phyloP scores from a whole-genome alignment of 164 flowering plant species.

The Taxillus chinensis region DNA sequence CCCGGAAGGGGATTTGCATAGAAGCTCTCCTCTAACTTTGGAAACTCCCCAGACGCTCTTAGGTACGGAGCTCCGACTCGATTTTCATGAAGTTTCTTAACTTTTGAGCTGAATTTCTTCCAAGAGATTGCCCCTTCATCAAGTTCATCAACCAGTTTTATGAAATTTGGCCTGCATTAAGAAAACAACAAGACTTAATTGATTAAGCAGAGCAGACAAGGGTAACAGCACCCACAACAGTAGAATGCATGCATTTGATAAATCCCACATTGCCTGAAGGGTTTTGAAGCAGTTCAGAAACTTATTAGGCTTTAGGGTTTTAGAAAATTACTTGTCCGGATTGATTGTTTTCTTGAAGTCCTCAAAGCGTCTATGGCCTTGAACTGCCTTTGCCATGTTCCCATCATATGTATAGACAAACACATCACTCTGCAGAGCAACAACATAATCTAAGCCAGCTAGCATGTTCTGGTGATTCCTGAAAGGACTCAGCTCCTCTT shows the following conservation, averaged over 20 bases:
- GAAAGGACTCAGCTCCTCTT: slow-evolving; percentile 79
- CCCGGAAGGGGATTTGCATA: slow-evolving; percentile 95
- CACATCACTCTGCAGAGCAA: slow-evolving; percentile 87
- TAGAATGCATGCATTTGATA: background rate
- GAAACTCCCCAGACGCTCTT: slow-evolving; percentile 87
- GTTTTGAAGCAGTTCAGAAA: too few relatives aligned
- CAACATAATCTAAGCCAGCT: slow-evolving; percentile 89
- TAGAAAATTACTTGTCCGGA: slow-evolving; percentile 63
- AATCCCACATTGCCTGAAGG: too few relatives aligned
- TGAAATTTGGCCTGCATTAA: slow-evolving; percentile 72
- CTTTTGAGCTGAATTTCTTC: slow-evolving; percentile 77
- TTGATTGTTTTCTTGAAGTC: slow-evolving; percentile 77
- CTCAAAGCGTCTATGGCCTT: slow-evolving; percentile 97
- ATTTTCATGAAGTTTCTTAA: slow-evolving; percentile 68
- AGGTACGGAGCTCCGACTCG: slow-evolving; percentile 68
- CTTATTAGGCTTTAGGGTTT: too few relatives aligned
- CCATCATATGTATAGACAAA: slow-evolving; percentile 94
- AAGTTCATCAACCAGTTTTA: slow-evolving; percentile 67
- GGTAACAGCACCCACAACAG: background rate
- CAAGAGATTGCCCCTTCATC: slow-evolving; percentile 79
- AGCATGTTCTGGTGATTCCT: slow-evolving; percentile 88
- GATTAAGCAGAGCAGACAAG: background rate
- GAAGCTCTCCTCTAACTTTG: slow-evolving; percentile 94
- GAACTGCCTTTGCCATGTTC: slow-evolving; percentile 99
- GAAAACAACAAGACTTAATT: slow-evolving; percentile 1